Evolutionary conservation across 148 eudicot genomes (phyloP), one percentile per base, ranked within the genome.

Genomic region (Chenopodium quinoa): DNA sequence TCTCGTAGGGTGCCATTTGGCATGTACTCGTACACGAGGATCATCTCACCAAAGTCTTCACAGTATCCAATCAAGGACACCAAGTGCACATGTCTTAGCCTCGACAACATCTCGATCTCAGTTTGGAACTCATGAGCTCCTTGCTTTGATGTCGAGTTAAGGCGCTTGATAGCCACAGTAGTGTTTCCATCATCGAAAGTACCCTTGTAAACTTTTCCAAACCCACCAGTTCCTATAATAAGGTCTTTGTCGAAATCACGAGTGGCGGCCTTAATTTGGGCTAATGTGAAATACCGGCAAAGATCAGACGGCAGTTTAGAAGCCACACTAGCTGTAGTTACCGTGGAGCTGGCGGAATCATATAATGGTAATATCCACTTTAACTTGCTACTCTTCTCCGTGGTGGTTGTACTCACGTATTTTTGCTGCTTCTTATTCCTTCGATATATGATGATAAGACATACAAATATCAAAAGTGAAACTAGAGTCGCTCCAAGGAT

Each of bases 131-230:
- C 86, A 20, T 27, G 78, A 14, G 71, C 81, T 7, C 86, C 86
- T 27, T 84, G 83, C 31, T 71, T 80, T 2, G 83, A 80, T 23
- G 77, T 22, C 0, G 80, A 52, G 75, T 81, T 86, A 9, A 80
- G 79, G 16, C 84, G 83, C 46, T 86, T 86, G 56, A 86, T 69
- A 22, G 86, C 86, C 13, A 83, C 88, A 7, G 50, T 19, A n/a
- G 71, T 79, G n/a, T 65, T 80, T 20, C 71, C 82, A 66, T 27
- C 54, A 16, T 72, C 79, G 0, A 86, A 31, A 3, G 74, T 19
- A 10, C 88, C 88, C 67, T 80, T 86, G 76, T 83, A 86, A 2
- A 86, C 88, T 29, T 77, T 83, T 7, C 88, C 88, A 27, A 83
- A 80, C 13, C 86, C 88, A 32, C 88, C 88, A 0, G 25, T 58